Conservation (phyloP, 306 rosid genomes). For the Cucumis melo region DNA sequence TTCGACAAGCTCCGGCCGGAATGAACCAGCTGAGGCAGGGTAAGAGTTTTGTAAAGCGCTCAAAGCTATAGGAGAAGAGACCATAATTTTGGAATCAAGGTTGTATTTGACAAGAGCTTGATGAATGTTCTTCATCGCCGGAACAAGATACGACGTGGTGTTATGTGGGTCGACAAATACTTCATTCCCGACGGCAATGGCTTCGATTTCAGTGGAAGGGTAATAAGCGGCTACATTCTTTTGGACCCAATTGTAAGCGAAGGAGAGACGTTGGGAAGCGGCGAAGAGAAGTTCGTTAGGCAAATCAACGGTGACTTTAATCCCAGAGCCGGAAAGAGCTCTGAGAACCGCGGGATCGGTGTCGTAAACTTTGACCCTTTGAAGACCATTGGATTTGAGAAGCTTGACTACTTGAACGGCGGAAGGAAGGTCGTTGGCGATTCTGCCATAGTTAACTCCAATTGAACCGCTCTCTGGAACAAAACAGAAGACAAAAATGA, state of each 20-base stretch:
- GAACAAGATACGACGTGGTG: constrained; percentile 60
- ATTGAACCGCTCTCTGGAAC: constrained; percentile 58
- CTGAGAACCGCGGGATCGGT: constrained; percentile 75
- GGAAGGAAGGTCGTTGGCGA: constrained; percentile 78
- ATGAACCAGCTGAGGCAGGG: constrained; percentile 84
- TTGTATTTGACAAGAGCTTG: constrained; percentile 45
- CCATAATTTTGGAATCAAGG: constrained; percentile 42
- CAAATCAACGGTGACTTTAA: constrained; percentile 81
- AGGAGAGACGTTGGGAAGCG: constrained; percentile 48
- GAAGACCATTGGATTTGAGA: constrained; percentile 46
- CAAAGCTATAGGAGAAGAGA: constrained; percentile 88
- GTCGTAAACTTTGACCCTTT: constrained; percentile 71
- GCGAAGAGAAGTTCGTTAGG: constrained; percentile 71
- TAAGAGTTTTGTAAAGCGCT: constrained; percentile 68
- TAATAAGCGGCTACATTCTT: constrained; percentile 56
- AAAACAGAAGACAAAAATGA: not conserved
- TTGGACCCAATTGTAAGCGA: constrained; percentile 66
- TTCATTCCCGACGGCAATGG: constrained; percentile 93
- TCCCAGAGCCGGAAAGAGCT: constrained; percentile 51
- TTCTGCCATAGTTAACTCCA: constrained; percentile 85
- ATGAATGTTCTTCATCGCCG: constrained; percentile 84
- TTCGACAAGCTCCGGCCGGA: constrained; percentile 54
- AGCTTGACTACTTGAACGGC: constrained; percentile 56
- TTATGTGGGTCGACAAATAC: constrained; percentile 70
- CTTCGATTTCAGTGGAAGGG: constrained; percentile 73